Base-by-base conservation (phyloP, 2,329 filamentous ascomycete genomes). In the Sordariomycetes sp. region DNA sequence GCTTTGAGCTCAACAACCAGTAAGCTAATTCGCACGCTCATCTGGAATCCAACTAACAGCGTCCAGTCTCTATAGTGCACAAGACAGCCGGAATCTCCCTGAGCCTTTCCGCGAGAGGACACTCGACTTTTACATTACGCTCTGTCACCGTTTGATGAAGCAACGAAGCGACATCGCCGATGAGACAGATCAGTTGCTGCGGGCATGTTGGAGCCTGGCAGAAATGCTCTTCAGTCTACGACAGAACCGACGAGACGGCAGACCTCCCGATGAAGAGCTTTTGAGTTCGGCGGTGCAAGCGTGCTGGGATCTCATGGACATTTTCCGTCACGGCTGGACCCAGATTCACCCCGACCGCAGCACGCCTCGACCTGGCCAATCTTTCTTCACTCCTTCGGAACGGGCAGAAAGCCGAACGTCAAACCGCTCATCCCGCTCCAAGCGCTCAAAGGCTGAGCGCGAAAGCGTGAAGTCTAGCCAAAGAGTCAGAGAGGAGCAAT, bases 101-200 rank as follows among this genome's bases (percentile, higher is more conserved):
- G 85, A 93, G 48, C 77, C 82, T 1, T 95, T 96, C 53, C 75
- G 82, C 34, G 88, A 95, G 57, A 71, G 88, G 38, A 95, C 90
- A 0, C 58, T 96, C 37, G 90, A 95, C 49, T 95, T 95, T 48
- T 95, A 95, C 50, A 82, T 94, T 45, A 94, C 90, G 0, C 58
- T 96, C 3, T 95, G 90, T 50, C 90, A 95, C 55, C 79, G 90
- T 25, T 62, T 95, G n/a, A 95, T 95, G 87, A 95, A 94, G 55
- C 86, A 94, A 55, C 75, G 85, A 37, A 82, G 75, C 34, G 81
- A 85, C 19, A 58, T 88, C 3, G 79, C 78, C 1, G 80, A 83
- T 41, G 86, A 94, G 48, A 90, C 86, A 0, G 87, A 94, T 53
- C 79, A 84, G 6, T 68, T 95, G 4, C 69, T 95, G 4, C 74